These are phyloP conservation scores for Mortierella sp. DNA, from an alignment of 371 early-diverging fungal genomes.

Conservation along the genomic window DNA sequence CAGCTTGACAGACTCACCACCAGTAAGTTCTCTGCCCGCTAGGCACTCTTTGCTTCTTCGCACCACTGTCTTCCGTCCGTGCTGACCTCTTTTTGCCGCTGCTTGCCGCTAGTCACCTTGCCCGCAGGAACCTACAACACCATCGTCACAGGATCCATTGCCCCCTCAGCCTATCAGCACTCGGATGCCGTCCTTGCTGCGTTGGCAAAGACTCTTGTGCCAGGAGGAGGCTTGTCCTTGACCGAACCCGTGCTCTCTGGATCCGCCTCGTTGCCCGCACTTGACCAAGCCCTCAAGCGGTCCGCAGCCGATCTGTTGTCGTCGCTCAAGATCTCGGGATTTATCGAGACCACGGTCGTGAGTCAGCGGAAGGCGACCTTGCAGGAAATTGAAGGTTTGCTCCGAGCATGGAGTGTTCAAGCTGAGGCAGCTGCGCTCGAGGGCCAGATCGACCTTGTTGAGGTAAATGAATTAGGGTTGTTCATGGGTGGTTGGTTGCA, in stretches of 20 bases:
- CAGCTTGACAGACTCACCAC: slow-evolving; percentile 73
- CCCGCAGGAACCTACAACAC: slow-evolving; percentile 60
- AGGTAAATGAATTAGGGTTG: slow-evolving; percentile 18
- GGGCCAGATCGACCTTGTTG: slow-evolving; percentile 40
- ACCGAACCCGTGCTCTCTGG: slow-evolving; percentile 63
- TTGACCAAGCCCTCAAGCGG: slow-evolving; percentile 31
- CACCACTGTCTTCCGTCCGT: no score
- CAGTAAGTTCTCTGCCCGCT: slow-evolving; percentile 46
- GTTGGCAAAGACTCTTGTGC: slow-evolving; percentile 61
- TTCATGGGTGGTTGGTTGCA: no score
- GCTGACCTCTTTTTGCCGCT: no score
- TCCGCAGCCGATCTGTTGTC: slow-evolving; percentile 62
- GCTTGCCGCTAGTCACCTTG: slow-evolving; percentile 30
- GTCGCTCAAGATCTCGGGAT: slow-evolving; percentile 73
- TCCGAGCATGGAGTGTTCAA: slow-evolving; percentile 42
- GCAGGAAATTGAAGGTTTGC: slow-evolving; percentile 58
- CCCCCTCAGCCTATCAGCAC: slow-evolving; percentile 64
- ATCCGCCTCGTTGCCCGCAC: slow-evolving; percentile 11
- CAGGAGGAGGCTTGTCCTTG: slow-evolving; percentile 66
- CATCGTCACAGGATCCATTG: slow-evolving; percentile 62
- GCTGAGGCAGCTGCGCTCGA: slow-evolving; percentile 38
- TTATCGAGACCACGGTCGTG: slow-evolving; percentile 60
- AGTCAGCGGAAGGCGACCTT: slow-evolving; percentile 33
- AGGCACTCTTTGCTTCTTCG: not conserved
- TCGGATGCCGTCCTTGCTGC: slow-evolving; percentile 59